phyloP scores from a whole-genome alignment of 2,329 filamentous ascomycete genomes.

The Ophiocordyceps australis region DNA sequence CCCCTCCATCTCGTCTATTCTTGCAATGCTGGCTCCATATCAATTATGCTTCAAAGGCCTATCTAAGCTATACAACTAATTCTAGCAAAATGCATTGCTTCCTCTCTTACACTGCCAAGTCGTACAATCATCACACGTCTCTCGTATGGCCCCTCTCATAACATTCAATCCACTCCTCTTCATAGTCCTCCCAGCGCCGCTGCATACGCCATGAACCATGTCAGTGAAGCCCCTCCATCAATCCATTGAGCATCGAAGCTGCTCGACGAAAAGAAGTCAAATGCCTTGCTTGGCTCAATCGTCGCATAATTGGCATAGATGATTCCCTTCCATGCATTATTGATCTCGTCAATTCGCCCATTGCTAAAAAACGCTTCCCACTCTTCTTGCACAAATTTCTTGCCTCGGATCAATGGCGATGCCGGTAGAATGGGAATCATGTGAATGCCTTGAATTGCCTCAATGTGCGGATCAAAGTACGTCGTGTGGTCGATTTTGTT shows the following conservation, averaged over 20 bases:
- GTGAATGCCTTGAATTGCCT: slow-evolving; percentile 64
- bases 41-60: too few species aligned
- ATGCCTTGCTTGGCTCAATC: slow-evolving; percentile 51
- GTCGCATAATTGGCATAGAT: slow-evolving; percentile 70
- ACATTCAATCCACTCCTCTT: too few species aligned
- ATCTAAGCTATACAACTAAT: too few species aligned
- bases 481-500: slow-evolving; percentile 92
- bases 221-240: slow-evolving; percentile 67
- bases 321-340: slow-evolving; percentile 73
- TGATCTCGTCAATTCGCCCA: slow-evolving; percentile 43
- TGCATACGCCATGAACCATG: slow-evolving; percentile 69
- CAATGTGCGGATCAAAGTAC: slow-evolving; percentile 59
- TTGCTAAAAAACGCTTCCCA: slow-evolving; percentile 64
- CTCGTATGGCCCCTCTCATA: too few species aligned
- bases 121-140: too few species aligned
- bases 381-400: slow-evolving; percentile 60
- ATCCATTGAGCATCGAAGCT: slow-evolving; percentile 51
- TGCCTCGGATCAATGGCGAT: slow-evolving; percentile 46
- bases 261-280: slow-evolving; percentile 51
- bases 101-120: too few species aligned
- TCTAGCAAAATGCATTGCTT: too few species aligned
- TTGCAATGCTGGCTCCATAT: too few species aligned
- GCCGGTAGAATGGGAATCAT: slow-evolving; percentile 62
- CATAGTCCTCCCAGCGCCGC: too few species aligned
- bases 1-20: too few species aligned